Evolutionary conservation across 768 basidiomycete genomes (phyloP), one percentile per base, ranked within the genome.

Genomic region (Coprinopsis strossmayeri): DNA sequence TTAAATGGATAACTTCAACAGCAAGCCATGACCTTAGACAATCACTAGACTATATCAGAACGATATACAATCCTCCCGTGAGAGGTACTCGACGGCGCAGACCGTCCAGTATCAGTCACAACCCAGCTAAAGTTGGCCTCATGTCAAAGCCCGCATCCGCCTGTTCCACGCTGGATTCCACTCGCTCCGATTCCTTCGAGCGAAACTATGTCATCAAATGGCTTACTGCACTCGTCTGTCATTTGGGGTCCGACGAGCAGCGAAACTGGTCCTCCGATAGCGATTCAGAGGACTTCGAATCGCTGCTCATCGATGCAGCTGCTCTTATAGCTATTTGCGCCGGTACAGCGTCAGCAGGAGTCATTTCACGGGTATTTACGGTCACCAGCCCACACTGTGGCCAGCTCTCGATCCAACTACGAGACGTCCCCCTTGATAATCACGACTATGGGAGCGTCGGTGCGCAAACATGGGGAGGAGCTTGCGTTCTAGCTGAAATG

Each of bases 401-500:
- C 11, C 7, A 34, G 2, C 41, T 45, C 4, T 45, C 43, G 13
- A 20, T 45, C 18, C 43, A 27, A 32, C 57, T 93, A 42, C 80
- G 70, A 25, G 91, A 92, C 60, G 73, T 81, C 1, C 79, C 87
- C 1, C 64, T 91, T 35, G 76, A 82, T 43, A 82, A 87, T 48
- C 66, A 72, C n/a, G 84, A 88, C 55, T 83, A 79, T 53, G 66
- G 69, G 11, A 85, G 81, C 47, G 80, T 91, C 15, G 91, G 91
- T 1, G 82, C 88, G 23, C 91, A 92, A 65, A 93, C 90, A 0
- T 94, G 91, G 91, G 90, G 89, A 2, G 80, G 84, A 9, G 84
- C 88, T 2, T 90, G 84, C 55, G 78, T 93, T 5, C 71, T 94
- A 48, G 78, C 89, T 0, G 84, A 89, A 59, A 74, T 81, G 65